Conservation (phyloP, 1,284 basidiomycete species). For the Melampsora allii-populina region DNA sequence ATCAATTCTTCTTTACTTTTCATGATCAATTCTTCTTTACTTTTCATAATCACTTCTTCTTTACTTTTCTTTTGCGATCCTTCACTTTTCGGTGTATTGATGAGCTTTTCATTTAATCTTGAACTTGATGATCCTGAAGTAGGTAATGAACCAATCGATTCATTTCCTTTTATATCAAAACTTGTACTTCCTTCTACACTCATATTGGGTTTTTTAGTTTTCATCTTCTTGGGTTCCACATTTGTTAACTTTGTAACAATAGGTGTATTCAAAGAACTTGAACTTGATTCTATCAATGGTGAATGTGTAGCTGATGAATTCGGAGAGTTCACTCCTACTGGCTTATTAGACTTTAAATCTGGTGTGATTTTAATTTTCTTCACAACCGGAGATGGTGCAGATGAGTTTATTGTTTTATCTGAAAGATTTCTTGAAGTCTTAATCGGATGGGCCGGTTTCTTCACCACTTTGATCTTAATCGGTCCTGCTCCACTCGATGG, state of each 20-base stretch:
- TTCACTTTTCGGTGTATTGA: not conserved
- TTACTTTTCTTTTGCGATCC: no score
- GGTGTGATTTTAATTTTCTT: slow-evolving; percentile 7
- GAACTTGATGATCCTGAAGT: not conserved
- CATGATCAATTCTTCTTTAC: no score
- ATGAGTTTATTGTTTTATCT: not conserved
- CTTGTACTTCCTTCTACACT: no score
- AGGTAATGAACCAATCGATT: not conserved
- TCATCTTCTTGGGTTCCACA: slow-evolving; percentile 5
- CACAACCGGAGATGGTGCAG: not conserved
- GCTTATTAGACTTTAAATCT: not conserved
- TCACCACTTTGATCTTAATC: slow-evolving; percentile 29
- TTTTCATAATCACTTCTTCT: no score
- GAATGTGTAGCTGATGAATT: not conserved
- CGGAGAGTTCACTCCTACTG: not conserved
- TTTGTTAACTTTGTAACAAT: not conserved
- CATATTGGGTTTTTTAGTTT: slow-evolving; percentile 30
- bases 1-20: no score
- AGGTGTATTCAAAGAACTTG: not conserved
- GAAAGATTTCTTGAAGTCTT: not conserved
- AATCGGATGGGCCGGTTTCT: slow-evolving; percentile 1
- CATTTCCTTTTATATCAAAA: no score
- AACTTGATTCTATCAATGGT: not conserved
- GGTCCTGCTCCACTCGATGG: slow-evolving; percentile 6
- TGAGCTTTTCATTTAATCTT: not conserved